Percentiles rank a stretch among this genome's conserved stretches.
phyloP scores from a whole-genome alignment of 1,139 yeast species.

The Keqinozyma sinolaborantium region DNA sequence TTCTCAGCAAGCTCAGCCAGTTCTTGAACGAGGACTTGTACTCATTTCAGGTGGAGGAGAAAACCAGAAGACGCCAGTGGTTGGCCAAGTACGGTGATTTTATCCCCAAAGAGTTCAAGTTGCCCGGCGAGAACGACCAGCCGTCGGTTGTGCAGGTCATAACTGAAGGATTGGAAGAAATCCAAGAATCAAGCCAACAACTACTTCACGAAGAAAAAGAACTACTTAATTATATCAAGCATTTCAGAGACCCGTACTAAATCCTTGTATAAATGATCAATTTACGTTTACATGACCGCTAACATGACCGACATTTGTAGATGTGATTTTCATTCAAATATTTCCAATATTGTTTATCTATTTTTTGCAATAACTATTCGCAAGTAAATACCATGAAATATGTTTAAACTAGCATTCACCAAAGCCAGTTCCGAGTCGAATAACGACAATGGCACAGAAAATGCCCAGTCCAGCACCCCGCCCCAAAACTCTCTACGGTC shows the following conservation, averaged over 20 bases:
- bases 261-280: too few relatives aligned
- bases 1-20: slow-evolving; percentile 25
- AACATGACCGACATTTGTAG: too few relatives aligned
- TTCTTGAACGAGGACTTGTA: slow-evolving; percentile 33
- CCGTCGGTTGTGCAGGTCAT: slow-evolving; percentile 41
- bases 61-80: slow-evolving; percentile 35
- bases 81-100: slow-evolving; percentile 37
- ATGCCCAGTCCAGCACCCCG: background rate
- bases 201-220: slow-evolving; percentile 17
- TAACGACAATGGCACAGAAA: slow-evolving; percentile 1
- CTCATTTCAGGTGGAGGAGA: slow-evolving; percentile 32
- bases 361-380: too few relatives aligned
- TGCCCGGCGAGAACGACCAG: slow-evolving; percentile 38
- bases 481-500: too few relatives aligned
- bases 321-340: too few relatives aligned
- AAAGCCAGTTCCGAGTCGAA: background rate
- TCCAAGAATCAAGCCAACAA: slow-evolving; percentile 18
- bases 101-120: slow-evolving; percentile 37
- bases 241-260: too few relatives aligned
- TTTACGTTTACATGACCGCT: too few relatives aligned
- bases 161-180: slow-evolving; percentile 40
- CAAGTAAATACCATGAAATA: too few relatives aligned
- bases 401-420: background rate
- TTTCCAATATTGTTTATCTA: too few relatives aligned
- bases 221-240: slow-evolving; percentile 19